Evolutionary conservation across 768 basidiomycete species (phyloP), one percentile per base, ranked within the genome.

Genomic region (Naganishia antarctica): DNA sequence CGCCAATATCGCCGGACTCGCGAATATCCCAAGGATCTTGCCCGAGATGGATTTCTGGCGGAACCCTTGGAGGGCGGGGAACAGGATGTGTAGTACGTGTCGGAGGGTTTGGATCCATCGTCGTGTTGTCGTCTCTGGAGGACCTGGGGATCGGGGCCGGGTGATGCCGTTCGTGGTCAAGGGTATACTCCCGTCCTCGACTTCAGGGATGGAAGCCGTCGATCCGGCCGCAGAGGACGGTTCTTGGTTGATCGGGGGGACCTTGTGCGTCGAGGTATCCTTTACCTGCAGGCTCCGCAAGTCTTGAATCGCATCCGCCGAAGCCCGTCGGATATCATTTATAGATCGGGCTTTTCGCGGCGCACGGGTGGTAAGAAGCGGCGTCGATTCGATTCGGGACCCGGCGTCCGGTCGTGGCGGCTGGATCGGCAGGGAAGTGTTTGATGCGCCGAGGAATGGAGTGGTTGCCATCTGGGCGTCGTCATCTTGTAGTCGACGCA

Each of bases 61-160:
- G 75, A 96, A 89, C 53, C 84, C 81, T 61, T 87, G 85, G 1
- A 98, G 79, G 0, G 91, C 89, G 0, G 94, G 93, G 78, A 94
- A 94, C 5, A 98, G 80, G 6, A 85, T 84, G 68, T 88, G 83
- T 60, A 79, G 81, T 0, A 82, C 79, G 31, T 71, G 60, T 4
- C 63, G 64, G 4, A 63, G 16, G 31, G 16, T 16, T 31, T 32
- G 44, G 41, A 34, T n/a, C 34, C 34, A 57, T 40, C 9, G n/a
- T 41, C 31, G 12, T 4, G 21, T 32, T 7, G 50, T 9, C 21
- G 29, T 26, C 16, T 29, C 48, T 9, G 25, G 16, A 1, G 26
- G 25, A 13, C 3, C 16, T 6, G 18, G 16, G 16, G 31, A 29
- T 4, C 32, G 29, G 13, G 29, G 50, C 8, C 31, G 26, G 4